Evolutionary conservation across 176 grass and related monocot species (phyloP), one percentile per base, ranked within the genome.

Genomic region (Tillandsia leiboldiana): DNA sequence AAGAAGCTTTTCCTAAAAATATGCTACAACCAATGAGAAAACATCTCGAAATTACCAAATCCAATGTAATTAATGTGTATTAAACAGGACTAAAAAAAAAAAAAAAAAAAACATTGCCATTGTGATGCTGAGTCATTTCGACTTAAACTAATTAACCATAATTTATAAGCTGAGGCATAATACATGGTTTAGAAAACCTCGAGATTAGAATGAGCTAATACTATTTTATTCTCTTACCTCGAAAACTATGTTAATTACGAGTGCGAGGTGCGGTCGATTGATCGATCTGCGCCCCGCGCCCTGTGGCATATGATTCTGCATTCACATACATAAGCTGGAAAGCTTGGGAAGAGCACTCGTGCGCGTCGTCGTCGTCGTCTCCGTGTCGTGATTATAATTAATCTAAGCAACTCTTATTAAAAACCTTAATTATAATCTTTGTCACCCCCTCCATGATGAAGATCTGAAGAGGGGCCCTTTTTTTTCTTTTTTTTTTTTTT

Each of bases 271-370:
- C 11, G 48, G 70, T 51, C 47, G 29, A 29, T 68, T 15, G 23
- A 56, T 47, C 51, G 57, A 51, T 48, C 14, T 68, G 78, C 63
- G 70, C 61, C 74, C 72, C 15, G 70, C 58, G 54, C 78, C 85
- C 83, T 75, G 58, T 83, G 89, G 29, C 33, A 92, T 73, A 78
- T 89, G 83, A 86, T 89, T 84, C 79, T 63, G 65, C 22, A 20
- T 8, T 8, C 15, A 14, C 72, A 53, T 65, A 77, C 76, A 89
- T 82, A 91, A 91, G 79, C 84, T 96, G 84, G 79, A 91, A 85
- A 85, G 82, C 87, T 96, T 71, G 84, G 91, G 84, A 96, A 90
- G 67, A 80, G 91, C 91, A 90, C 84, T 96, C 84, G 87, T 96
- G 87, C 78, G 87, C 72, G 22, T 85, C 91, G 87, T 87, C 76